These are phyloP conservation scores for Trichoderma aggressivum DNA, from an alignment of 2,329 filamentous ascomycete genomes.

Conservation along the genomic window DNA sequence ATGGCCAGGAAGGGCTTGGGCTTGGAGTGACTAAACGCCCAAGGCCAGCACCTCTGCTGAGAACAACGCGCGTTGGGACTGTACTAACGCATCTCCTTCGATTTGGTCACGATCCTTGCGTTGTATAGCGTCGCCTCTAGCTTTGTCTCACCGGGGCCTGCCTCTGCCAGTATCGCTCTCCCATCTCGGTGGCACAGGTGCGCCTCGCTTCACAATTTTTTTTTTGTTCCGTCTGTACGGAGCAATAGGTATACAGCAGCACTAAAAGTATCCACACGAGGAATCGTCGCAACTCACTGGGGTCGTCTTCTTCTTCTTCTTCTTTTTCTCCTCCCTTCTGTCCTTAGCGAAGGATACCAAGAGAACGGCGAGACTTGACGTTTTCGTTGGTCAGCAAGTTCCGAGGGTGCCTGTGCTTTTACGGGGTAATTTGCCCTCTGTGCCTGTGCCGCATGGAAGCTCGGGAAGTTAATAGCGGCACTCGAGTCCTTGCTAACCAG, in stretches of 20 bases:
- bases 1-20: slow-evolving; percentile 5
- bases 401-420: neutral
- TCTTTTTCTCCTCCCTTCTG: neutral
- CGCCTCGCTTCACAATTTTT: neutral
- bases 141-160: neutral
- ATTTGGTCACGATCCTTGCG: slow-evolving; percentile 16
- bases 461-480: slow-evolving; percentile 18
- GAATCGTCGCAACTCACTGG: neutral
- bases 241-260: neutral
- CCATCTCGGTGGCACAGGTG: neutral
- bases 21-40: slow-evolving; percentile 1
- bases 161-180: neutral
- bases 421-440: neutral
- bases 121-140: slow-evolving; percentile 9
- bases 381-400: neutral
- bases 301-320: neutral
- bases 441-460: slow-evolving; percentile 12
- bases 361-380: neutral
- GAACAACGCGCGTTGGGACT: slow-evolving; percentile 9
- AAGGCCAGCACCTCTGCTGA: neutral
- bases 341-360: neutral
- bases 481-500: neutral
- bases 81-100: slow-evolving; percentile 13
- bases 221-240: neutral
- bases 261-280: neutral